Evolutionary conservation across 202 grass and related monocot species (phyloP), one percentile per base, ranked within the genome.

Genomic region (Schoenoplectus tabernaemontani): DNA sequence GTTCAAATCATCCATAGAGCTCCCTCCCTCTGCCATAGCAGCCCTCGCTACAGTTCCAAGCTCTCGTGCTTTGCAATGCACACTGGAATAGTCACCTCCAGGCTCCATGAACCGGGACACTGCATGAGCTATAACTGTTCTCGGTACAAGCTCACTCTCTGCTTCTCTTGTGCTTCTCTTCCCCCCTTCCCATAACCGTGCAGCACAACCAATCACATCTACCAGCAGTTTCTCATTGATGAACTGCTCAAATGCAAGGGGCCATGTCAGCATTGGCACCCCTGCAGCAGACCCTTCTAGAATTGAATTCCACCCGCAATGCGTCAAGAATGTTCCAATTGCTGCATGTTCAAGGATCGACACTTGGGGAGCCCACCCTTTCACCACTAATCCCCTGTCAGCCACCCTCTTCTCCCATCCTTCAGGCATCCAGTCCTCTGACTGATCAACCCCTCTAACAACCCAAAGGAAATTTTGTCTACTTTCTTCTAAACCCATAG

Each of bases 221-320:
- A 83, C 88, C 51, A 91, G 72, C 53, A 97, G 81, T 12, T 81
- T 73, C 81, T 93, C 93, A 83, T 93, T 93, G 73, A 87, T 84
- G 82, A 96, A 96, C 66, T 96, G 90, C 78, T 93, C 90, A 57
- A 82, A 87, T 72, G 88, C 88, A n/a, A 93, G 76, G 9, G 91
- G 93, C 93, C 93, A 97, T 1, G 93, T 91, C 42, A 97, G 79
- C 79, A 91, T 85, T 1, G 87, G 88, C 58, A 93, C 80, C 19
- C 87, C 93, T 2, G 89, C 88, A 24, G 89, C 23, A 33, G 64
- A 84, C 0, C 90, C 88, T 32, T 92, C 93, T 11, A 92, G 88
- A 39, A 84, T 48, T 1, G 88, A 90, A 82, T 81, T 90, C 84
- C 69, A 90, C 15, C 88, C 82, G 63, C 90, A 90, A 56, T 90